phyloP scores from a whole-genome alignment of 768 basidiomycete genomes.

The Leccinum truebloodii region DNA sequence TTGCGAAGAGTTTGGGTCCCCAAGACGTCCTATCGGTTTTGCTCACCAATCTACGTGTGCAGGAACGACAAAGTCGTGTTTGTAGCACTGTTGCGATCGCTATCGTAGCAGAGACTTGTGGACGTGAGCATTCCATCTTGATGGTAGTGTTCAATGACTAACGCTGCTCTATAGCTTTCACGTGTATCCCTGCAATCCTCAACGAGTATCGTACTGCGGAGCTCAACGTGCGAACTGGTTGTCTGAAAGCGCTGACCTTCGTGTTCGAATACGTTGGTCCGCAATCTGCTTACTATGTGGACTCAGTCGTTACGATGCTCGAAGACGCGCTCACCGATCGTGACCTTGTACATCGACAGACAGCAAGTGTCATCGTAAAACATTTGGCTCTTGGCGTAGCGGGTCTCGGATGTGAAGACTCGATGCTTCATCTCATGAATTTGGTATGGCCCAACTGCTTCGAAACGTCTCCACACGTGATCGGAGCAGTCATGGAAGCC shows the following conservation, averaged over 20 bases:
- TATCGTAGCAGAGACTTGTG: conserved; percentile 92
- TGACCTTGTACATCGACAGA: conserved; percentile 97
- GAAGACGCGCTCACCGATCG: conserved; percentile 98
- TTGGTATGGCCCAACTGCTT: conserved; percentile 99
- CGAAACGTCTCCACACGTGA: conserved; percentile 97
- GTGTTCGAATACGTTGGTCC: conserved; percentile 99
- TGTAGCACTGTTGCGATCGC: conserved; percentile 98
- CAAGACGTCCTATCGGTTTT: conserved; percentile 97
- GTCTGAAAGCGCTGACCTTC: conserved; percentile 97
- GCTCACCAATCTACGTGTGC: conserved; percentile 94
- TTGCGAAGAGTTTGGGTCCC: conserved; percentile 98
- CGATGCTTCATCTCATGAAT: conserved; percentile 97
- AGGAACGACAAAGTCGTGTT: conserved; percentile 98
- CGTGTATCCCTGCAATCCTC: conserved; percentile 97
- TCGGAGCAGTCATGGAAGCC: conserved; percentile 97
- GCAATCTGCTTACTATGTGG: conserved; percentile 94
- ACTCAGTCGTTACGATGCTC: conserved; percentile 96
- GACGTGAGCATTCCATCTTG: conserved; percentile 43
- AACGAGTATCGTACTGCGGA: conserved; percentile 99
- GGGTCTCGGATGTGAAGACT: conserved; percentile 96
- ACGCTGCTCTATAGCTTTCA: conserved; percentile 65
- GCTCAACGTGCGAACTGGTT: conserved; percentile 97
- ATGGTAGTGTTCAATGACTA: not conserved
- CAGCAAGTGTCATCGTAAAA: conserved; percentile 97
- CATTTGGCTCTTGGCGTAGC: conserved; percentile 96